Conservation (phyloP, 2,329 filamentous ascomycete species). For the Colletotrichum navitas region DNA sequence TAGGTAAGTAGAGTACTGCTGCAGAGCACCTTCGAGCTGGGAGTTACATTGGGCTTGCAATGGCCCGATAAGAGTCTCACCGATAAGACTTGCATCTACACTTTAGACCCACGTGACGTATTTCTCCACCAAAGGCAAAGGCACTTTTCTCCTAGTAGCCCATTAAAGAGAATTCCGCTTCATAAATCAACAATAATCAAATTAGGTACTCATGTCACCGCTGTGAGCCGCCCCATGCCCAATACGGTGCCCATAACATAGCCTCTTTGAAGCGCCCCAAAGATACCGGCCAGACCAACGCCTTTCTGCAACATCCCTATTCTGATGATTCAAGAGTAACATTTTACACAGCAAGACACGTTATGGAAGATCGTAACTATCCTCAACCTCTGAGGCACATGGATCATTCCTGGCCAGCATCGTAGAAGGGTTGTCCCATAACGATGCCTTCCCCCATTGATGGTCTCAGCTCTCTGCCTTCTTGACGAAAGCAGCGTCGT, state of each 20-base stretch:
- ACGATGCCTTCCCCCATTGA: not conserved
- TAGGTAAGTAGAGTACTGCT: not conserved
- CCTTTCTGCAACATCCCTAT: constrained; percentile 15
- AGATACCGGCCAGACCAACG: not conserved
- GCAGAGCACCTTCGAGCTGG: not conserved
- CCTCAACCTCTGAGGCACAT: not conserved
- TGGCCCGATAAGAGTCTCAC: not conserved
- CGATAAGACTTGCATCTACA: not conserved
- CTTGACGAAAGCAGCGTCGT: constrained; percentile 16
- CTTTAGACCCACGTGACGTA: constrained; percentile 2
- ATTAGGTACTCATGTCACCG: not conserved
- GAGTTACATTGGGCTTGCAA: not conserved
- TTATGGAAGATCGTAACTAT: not conserved
- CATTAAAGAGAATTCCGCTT: not conserved
- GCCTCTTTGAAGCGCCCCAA: not conserved
- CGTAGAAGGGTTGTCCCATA: not conserved
- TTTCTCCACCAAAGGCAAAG: not conserved
- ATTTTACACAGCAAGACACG: not conserved
- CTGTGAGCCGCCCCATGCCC: not conserved
- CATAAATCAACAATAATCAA: not conserved
- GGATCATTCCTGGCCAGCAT: not conserved
- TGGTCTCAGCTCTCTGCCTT: constrained; percentile 17
- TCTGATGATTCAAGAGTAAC: not conserved
- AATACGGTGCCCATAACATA: not conserved
- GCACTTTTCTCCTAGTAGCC: not conserved